A percentile compares a stretch with the other conserved stretches of the same genome.
Conservation (phyloP, 2,329 filamentous ascomycete genomes). For the Alternaria atra region DNA sequence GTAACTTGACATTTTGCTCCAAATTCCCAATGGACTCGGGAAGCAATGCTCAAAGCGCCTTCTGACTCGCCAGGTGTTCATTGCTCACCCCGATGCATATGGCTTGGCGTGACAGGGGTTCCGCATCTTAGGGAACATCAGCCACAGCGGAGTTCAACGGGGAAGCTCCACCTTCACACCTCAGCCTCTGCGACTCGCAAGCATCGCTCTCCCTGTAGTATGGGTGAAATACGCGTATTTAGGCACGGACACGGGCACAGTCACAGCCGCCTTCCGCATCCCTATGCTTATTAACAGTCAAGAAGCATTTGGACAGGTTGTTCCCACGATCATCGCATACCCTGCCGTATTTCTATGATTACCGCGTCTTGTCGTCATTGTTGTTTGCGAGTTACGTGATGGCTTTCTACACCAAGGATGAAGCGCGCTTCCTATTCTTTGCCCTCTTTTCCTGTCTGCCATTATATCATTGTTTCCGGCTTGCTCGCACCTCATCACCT, state of each 20-base stretch:
- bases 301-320: not conserved
- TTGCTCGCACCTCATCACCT: slow-evolving; percentile 13
- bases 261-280: slow-evolving; percentile 9
- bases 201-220: slow-evolving; percentile 2
- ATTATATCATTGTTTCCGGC: slow-evolving; percentile 30
- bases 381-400: slow-evolving; percentile 23
- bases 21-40: slow-evolving; percentile 1
- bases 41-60: slow-evolving; percentile 4
- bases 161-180: slow-evolving; percentile 16
- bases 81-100: slow-evolving; percentile 23
- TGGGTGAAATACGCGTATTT: not conserved
- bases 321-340: slow-evolving; percentile 19
- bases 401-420: slow-evolving; percentile 28
- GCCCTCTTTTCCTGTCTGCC: slow-evolving; percentile 40
- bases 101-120: slow-evolving; percentile 30
- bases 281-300: not conserved
- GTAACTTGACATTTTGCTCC: slow-evolving; percentile 12
- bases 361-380: slow-evolving; percentile 38
- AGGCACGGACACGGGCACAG: slow-evolving; percentile 2
- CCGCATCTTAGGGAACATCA: slow-evolving; percentile 11
- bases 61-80: slow-evolving; percentile 38
- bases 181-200: slow-evolving; percentile 19
- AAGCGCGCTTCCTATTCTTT: slow-evolving; percentile 38
- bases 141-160: slow-evolving; percentile 26
- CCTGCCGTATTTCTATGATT: slow-evolving; percentile 24